These are phyloP conservation scores for Umbelopsis sp. DNA, from an alignment of 192 early-diverging fungal species.

Conservation along the genomic window DNA sequence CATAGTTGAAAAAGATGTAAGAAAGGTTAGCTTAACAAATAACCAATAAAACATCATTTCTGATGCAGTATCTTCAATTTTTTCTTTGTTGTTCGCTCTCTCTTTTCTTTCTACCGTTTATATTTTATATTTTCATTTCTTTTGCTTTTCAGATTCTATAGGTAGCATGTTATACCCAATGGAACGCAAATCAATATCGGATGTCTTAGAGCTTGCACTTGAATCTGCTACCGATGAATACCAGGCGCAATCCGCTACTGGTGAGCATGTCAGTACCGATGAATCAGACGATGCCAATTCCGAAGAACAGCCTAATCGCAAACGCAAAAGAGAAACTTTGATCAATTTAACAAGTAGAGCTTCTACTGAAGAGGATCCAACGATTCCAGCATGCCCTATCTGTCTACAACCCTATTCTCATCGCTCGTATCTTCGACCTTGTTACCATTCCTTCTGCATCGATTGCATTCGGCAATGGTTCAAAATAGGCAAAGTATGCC, in stretches of 20 bases:
- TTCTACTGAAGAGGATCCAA: neutral
- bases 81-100: neutral
- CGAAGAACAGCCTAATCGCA: neutral
- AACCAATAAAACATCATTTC: no score
- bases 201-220: neutral
- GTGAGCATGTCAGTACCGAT: neutral
- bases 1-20: no score
- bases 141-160: no score
- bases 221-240: neutral
- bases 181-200: slow-evolving; percentile 6
- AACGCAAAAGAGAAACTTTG: neutral
- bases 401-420: slow-evolving; percentile 28
- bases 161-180: neutral
- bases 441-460: slow-evolving; percentile 36
- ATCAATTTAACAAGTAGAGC: neutral
- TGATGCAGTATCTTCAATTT: neutral
- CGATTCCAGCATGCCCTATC: slow-evolving; percentile 23
- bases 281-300: neutral
- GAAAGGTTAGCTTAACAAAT: no score
- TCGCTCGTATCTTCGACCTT: slow-evolving; percentile 26
- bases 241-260: neutral
- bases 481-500: slow-evolving; percentile 24
- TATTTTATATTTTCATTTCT: no score
- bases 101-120: neutral
- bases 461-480: slow-evolving; percentile 32